These are phyloP conservation scores for Gnomoniopsis smithogilvyi DNA, from an alignment of 2,329 filamentous ascomycete species.

Conservation along the genomic window DNA sequence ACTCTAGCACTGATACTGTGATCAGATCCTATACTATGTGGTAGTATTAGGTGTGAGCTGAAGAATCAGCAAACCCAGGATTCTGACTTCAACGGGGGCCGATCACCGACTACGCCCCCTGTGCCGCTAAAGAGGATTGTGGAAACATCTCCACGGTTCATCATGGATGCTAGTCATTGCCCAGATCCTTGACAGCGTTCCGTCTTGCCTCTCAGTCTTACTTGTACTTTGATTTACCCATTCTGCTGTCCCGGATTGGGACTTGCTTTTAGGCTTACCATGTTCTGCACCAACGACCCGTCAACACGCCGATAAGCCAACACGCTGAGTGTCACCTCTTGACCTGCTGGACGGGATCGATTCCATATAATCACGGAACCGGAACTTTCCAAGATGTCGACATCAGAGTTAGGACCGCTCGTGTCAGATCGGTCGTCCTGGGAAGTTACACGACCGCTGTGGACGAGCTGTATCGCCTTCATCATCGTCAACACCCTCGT, in stretches of 20 bases:
- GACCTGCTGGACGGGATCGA: neutral
- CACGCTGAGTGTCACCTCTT: neutral
- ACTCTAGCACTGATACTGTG: too few species aligned
- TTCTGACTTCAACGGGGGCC: too few species aligned
- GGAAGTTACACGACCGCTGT: constrained; percentile 12
- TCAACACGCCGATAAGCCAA: neutral
- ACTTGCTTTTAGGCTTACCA: too few species aligned
- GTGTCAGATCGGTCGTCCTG: constrained; percentile 9
- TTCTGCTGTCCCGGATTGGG: neutral
- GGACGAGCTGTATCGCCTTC: constrained; percentile 1
- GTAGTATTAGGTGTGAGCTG: too few species aligned
- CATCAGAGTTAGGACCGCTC: constrained; percentile 8
- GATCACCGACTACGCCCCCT: neutral
- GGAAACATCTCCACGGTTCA: neutral
- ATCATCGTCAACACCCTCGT: constrained; percentile 13
- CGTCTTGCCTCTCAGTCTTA: neutral
- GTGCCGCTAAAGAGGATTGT: neutral
- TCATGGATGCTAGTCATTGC: neutral
- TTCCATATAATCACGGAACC: neutral
- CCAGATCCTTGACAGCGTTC: neutral
- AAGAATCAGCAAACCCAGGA: too few species aligned
- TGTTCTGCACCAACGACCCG: neutral
- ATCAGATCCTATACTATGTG: too few species aligned
- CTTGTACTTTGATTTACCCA: neutral
- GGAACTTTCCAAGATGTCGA: neutral